Base-by-base conservation (phyloP, 2,329 filamentous ascomycete genomes). In the Cladosporium colombiae region DNA sequence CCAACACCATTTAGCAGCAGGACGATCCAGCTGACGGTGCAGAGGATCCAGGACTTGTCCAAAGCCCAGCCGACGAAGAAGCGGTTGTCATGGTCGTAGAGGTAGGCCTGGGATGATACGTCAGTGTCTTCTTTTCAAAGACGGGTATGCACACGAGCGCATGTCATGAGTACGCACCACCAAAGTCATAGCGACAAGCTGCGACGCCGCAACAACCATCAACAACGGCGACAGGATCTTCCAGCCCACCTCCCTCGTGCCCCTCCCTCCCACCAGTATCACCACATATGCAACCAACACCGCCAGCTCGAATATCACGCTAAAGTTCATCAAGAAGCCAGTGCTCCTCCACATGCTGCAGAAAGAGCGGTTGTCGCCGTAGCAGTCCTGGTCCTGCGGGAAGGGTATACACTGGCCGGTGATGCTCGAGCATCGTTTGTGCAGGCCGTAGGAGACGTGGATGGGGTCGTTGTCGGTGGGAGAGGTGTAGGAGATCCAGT, bases 261-360 rank as follows among this genome's bases (percentile, higher is more conserved):
- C 87, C 76, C 92, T 91, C 40, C 93, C 92, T 21, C 93, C 93
- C 1, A 84, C 80, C 70, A 97, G 81, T 56, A 96, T 87, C 59
- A 96, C 86, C 33, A 89, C 74, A 78, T 94, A 97, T 21, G 89
- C 87, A 31, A 96, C 88, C n/a, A 96, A 79, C 7, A 88, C 88
- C 64, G 90, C 92, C 49, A 95, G 85, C 78, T 96, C 89, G 46
- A 95, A 77, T n/a, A 97, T 88, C 44, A 92, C 86, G 8, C 91
- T 86, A 72, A 97, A 91, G 62, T 89, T 91, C 81, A 96, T 92
- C 69, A 97, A 80, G 79, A 97, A 98, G 27, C 91, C 93, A 40
- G 92, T 88, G 29, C 88, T 92, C 66, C 91, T 86, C 94, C 94
- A 99, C 85, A 96, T 90, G 72, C 88, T 90, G 82, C 95, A 98